Evolutionary conservation across 2,329 filamentous ascomycete species (phyloP), one percentile per base, ranked within the genome.

Genomic region (Trichoderma sp.): DNA sequence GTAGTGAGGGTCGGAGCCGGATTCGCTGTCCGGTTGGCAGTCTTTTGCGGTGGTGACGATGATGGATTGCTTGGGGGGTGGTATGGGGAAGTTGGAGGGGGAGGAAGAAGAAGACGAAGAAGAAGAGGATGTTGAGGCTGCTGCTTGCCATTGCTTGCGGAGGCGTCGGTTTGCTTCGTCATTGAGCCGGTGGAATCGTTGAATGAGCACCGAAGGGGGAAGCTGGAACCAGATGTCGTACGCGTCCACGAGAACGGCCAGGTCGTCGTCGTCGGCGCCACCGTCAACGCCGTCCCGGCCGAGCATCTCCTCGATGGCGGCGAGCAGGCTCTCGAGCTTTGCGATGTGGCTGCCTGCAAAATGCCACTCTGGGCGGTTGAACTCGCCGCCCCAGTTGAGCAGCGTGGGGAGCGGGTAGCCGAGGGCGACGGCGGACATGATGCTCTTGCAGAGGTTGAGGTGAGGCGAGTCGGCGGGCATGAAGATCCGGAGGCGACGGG

Each of bases 221-320:
- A 79, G 72, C 58, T 79, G 77, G 48, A 79, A 79, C 77, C 77
- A 78, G 44, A 76, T 68, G 48, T 79, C 76, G 66, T 79, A 75
- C 0, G 76, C 74, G 26, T 79, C 77, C 1, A 79, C 74, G n/a
- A 79, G 68, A 0, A 79, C 68, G 0, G 73, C 72, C 1, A 79
- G 65, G 19, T 62, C 59, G 17, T 62, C 24, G 21, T 62, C 59
- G 39, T 62, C 59, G 3, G 59, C 48, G 15, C 59, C 59, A 0
- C 48, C 59, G 6, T 62, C 59, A 2, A 62, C 5, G 7, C 45
- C 24, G 9, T 10, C 41, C 6, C 43, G 24, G 19, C 24, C 6
- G 0, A 62, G 24, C n/a, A 62, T 75, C 12, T 78, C 70, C 7
- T 76, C 71, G 6, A 67, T 60, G 0, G 56, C 71, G 39, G 69